Evolutionary conservation across 768 basidiomycete genomes (phyloP).

Genomic region (Leucocoprinus sp.): DNA sequence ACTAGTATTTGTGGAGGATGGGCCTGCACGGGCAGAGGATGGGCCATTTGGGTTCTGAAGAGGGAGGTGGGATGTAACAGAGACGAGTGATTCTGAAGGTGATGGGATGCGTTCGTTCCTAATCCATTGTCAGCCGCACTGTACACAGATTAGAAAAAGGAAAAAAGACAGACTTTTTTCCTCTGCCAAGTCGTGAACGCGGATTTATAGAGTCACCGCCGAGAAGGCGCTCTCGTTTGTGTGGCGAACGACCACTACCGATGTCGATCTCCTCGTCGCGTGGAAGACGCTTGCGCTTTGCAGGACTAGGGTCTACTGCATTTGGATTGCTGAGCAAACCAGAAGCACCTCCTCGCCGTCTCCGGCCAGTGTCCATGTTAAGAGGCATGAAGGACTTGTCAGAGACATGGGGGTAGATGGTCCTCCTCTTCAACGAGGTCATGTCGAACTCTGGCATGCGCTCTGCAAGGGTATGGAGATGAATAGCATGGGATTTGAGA

Average conservation of each 20-base stretch:
- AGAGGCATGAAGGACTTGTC: constrained; percentile 59
- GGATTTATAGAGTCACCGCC: constrained; percentile 20
- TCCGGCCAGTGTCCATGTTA: constrained; percentile 53
- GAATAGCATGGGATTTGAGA: constrained; percentile 55
- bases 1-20: constrained; percentile 15
- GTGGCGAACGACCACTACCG: constrained; percentile 42
- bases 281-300: constrained; percentile 50
- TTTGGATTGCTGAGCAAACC: constrained; percentile 34
- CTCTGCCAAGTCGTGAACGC: constrained; percentile 45
- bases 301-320: constrained; percentile 52
- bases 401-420: constrained; percentile 71
- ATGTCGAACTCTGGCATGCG: constrained; percentile 58
- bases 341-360: constrained; percentile 44
- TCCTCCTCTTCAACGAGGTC: constrained; percentile 48
- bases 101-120: constrained; percentile 62
- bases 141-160: constrained; percentile 9
- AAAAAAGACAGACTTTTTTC: constrained; percentile 46
- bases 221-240: constrained; percentile 50
- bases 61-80: constrained; percentile 58
- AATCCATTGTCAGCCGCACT: constrained; percentile 1
- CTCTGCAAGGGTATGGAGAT: constrained; percentile 55
- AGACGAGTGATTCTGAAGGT: constrained; percentile 67
- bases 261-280: constrained; percentile 62
- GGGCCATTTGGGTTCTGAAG: constrained; percentile 22
- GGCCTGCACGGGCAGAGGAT: constrained; percentile 17